Base-by-base conservation (phyloP, 106 monocot species). In the Amphibolis antarctica region DNA sequence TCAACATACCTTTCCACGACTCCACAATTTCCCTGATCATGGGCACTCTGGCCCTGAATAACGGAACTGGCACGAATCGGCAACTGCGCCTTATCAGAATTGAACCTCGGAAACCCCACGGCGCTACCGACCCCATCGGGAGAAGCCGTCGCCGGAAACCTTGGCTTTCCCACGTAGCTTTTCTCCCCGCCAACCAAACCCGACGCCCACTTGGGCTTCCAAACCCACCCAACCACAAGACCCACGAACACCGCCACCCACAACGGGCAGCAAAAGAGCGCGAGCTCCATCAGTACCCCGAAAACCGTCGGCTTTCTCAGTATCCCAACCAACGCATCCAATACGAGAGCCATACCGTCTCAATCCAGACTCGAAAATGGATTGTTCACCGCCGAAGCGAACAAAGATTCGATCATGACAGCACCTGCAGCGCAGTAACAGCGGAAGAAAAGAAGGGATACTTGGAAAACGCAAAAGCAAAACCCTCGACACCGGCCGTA, bases 201-300 rank as follows among this genome's bases (percentile, higher is more conserved):
- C 26, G 54, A 46, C 20, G 82, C 85, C 89, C 92, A 92, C 9
- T 62, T 74, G 42, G 90, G 90, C 55, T 67, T 69, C 90, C 90
- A 91, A 12, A 70, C 69, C 90, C 90, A 91, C 2, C 86, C 90
- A 15, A 86, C 76, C 13, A 91, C 29, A 27, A 91, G 78, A 20
- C 90, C 90, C 18, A 83, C 46, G 46, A 81, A 45, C 18, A 81
- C 71, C 0, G 86, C 86, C 18, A 66, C 17, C 83, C 90, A 91
- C 14, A 91, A 44, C 3, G 86, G 90, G 56, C 67, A 77, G 31
- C 71, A 76, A 68, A 91, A 68, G 59, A 81, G 53, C 53, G 63
- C 18, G 46, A 91, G 80, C 73, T 91, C 90, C 23, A 68, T 53
- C 22, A 70, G 44, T 1, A 81, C 69, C 53, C 65, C 81, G 26